Conservation (phyloP, 352 stramenopile species). For the Pythium coloratum region DNA sequence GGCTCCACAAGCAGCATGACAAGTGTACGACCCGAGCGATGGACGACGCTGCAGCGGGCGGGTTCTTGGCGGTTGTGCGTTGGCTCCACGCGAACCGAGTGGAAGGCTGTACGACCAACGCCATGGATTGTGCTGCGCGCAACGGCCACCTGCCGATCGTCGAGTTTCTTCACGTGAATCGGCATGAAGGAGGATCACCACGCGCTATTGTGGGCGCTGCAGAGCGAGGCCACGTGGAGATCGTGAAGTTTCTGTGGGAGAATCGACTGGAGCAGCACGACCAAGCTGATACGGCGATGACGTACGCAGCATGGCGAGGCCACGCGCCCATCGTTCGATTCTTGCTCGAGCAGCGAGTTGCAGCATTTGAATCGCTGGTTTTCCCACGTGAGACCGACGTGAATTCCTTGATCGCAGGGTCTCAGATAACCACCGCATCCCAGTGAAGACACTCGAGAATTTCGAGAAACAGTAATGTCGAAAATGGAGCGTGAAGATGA, state of each 20-base stretch:
- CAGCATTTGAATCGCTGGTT: not conserved
- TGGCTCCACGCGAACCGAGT: not conserved
- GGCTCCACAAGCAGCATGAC: not conserved
- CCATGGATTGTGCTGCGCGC: not conserved
- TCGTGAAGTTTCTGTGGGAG: slow-evolving; percentile 7
- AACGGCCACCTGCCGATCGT: slow-evolving; percentile 3
- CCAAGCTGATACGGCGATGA: slow-evolving; percentile 5
- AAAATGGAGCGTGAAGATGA: too few relatives aligned
- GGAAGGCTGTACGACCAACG: not conserved
- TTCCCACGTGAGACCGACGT: not conserved
- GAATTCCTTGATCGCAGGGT: not conserved
- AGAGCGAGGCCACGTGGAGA: not conserved
- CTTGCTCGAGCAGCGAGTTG: not conserved
- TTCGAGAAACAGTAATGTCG: too few relatives aligned
- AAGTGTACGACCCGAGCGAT: not conserved
- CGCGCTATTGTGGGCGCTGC: not conserved
- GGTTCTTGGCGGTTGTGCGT: not conserved
- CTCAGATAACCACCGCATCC: not conserved
- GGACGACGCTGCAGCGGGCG: not conserved
- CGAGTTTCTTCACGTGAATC: not conserved
- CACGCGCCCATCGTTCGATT: slow-evolving; percentile 13
- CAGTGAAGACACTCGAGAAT: not conserved
- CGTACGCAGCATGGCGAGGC: slow-evolving; percentile 16
- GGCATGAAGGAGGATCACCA: not conserved
- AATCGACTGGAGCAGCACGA: not conserved